Evolutionary conservation across 176 grass and related monocot species (phyloP), one percentile per base, ranked within the genome.

Genomic region (Triticum turgidum): DNA sequence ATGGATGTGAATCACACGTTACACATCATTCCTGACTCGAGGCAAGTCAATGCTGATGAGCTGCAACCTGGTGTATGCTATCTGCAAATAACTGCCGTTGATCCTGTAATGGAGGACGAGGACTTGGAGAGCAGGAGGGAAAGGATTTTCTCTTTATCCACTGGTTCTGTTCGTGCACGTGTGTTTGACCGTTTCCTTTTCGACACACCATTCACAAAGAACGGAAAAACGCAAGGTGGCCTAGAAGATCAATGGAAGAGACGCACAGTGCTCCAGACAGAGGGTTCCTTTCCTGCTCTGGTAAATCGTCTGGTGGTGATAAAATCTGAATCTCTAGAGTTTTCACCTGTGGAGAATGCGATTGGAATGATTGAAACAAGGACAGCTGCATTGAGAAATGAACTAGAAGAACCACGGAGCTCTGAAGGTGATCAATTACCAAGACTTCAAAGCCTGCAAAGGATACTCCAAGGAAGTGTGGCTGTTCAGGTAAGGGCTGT

Each of bases 361-460:
- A 99, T 99, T 83, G 97, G 97, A 84, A 99, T 99, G 97, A 99
- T 99, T 15, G 97, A 99, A 87, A 99, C 97, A 68, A 91, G 97
- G 66, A 99, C 97, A n/a, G 86, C 90, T 49, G 94, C 97, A 54
- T 80, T 99, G 87, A 96, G 97, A 84, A 99, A 94, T 87, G 97
- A 99, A 69, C 92, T 98, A 80, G 97, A 98, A 86, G 97, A 98
- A 83, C 97, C 97, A 11, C 90, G 97, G 34, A 98, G 97, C 88
- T 96, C 93, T 35, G 97, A 98, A 86, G 94, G 93, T 58, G 97
- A 98, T 80, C 97, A 98, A 79, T 77, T 96, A 59, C 97, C 97
- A 62, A 93, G 97, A 56, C 97, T 99, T 79, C 97, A 99, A 87
- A 99, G 97, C 81, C 76, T 99, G 73, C 97, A 99, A 71, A 91